phyloP scores from a whole-genome alignment of 306 rosid genomes.

The Spatholobus suberectus region DNA sequence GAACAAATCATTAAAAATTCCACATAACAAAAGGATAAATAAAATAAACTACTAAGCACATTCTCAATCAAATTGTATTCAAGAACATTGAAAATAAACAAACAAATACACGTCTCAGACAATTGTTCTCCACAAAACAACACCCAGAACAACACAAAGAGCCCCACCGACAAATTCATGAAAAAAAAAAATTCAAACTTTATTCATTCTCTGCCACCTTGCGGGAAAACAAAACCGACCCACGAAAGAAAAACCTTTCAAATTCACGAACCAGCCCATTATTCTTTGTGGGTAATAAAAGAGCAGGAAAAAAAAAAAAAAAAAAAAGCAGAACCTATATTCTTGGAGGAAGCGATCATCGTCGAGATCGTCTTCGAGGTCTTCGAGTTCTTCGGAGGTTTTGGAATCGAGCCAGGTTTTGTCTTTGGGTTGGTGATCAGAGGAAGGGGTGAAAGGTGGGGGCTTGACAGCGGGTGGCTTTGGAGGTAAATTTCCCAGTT shows the following conservation, averaged over 20 bases:
- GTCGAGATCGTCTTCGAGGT: slow-evolving; percentile 86
- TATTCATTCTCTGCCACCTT: not conserved
- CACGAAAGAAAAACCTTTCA: not conserved
- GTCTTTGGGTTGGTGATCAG: slow-evolving; percentile 69
- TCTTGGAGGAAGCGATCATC: slow-evolving; percentile 88
- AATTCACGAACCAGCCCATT: not conserved
- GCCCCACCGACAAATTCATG: not conserved
- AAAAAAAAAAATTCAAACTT: not conserved
- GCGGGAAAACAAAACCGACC: not conserved
- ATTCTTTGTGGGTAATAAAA: not conserved
- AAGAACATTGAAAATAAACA: not conserved
- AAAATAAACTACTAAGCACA: not conserved
- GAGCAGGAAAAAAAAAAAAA: too few species aligned
- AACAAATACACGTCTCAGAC: not conserved
- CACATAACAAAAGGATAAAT: not conserved
- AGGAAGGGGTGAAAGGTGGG: slow-evolving; percentile 70
- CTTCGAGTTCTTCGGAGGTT: slow-evolving; percentile 80
- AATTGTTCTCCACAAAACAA: not conserved
- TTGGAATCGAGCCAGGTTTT: slow-evolving; percentile 81
- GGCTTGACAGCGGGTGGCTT: slow-evolving; percentile 87
- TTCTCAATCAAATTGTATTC: not conserved
- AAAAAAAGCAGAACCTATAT: slow-evolving; percentile 58
- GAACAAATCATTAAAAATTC: not conserved
- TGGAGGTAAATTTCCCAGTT: slow-evolving; percentile 82
- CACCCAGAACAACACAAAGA: not conserved